Conservation (phyloP, 2,329 filamentous ascomycete genomes). For the Exophiala oligosperma region DNA sequence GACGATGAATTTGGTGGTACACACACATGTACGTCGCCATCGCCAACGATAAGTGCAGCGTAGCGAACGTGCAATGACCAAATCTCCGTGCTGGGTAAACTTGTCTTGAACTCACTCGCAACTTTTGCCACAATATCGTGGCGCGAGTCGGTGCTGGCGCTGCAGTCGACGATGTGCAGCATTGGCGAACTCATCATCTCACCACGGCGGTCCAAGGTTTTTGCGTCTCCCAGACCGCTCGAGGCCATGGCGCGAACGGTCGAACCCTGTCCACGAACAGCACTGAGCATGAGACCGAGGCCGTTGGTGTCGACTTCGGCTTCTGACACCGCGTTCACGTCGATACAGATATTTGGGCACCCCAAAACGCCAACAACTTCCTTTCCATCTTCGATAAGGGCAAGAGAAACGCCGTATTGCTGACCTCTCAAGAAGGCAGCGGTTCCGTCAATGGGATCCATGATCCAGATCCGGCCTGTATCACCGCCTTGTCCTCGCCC, state of each 20-base stretch:
- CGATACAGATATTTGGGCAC: not conserved
- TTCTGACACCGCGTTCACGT: not conserved
- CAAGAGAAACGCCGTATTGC: not conserved
- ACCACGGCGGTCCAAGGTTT: not conserved
- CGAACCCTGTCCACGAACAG: not conserved
- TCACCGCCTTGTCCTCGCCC: not conserved
- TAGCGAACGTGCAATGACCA: not conserved
- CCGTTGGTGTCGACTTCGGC: not conserved
- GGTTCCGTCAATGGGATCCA: slow-evolving; percentile 3
- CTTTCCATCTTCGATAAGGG: not conserved
- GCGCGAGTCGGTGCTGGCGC: not conserved
- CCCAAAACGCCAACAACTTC: not conserved
- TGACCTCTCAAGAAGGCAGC: not conserved
- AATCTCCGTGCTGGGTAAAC: not conserved
- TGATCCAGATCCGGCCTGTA: not conserved
- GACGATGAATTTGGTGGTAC: not conserved
- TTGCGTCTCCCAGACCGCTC: not conserved
- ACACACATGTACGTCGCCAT: not conserved
- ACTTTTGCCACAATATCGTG: not conserved
- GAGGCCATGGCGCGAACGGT: not conserved
- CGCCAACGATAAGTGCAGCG: not conserved
- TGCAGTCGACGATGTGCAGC: not conserved
- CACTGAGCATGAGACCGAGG: not conserved
- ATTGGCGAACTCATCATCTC: no score
- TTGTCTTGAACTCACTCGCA: not conserved